A percentile compares a stretch with the other conserved stretches of the same genome.
phyloP scores from a whole-genome alignment of 192 early-diverging fungal genomes.

The Obelidium mucronatum region DNA sequence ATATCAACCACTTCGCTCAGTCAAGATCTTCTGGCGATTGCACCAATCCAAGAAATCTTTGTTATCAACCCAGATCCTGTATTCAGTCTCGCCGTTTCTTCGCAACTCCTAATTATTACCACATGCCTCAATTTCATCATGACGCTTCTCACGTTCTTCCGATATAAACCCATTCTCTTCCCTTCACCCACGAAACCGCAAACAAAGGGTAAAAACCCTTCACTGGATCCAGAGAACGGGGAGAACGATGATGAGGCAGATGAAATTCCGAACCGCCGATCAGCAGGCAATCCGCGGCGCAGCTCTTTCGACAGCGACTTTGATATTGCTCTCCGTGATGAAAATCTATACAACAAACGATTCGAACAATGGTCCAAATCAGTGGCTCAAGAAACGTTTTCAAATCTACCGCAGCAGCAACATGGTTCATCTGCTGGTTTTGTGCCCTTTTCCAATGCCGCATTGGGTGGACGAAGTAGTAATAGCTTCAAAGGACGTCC shows the following conservation, averaged over 20 bases:
- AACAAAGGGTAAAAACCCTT: background rate
- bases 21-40: no score
- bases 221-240: background rate
- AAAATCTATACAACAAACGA: background rate
- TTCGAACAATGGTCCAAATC: slow-evolving; percentile 2
- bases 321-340: background rate
- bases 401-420: no score
- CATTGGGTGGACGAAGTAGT: no score
- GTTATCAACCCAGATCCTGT: background rate
- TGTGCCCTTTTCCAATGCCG: no score
- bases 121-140: slow-evolving; percentile 8
- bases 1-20: no score
- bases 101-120: slow-evolving; percentile 5
- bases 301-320: background rate
- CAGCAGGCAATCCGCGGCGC: no score
- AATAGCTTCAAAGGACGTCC: no score
- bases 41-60: background rate
- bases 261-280: no score
- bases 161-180: background rate
- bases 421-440: no score
- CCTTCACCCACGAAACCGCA: background rate
- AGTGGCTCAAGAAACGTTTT: background rate
- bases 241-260: background rate
- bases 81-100: background rate
- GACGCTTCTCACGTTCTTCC: slow-evolving; percentile 14